Base-by-base conservation (phyloP, 768 basidiomycete genomes). In the Harrya chromipes region DNA sequence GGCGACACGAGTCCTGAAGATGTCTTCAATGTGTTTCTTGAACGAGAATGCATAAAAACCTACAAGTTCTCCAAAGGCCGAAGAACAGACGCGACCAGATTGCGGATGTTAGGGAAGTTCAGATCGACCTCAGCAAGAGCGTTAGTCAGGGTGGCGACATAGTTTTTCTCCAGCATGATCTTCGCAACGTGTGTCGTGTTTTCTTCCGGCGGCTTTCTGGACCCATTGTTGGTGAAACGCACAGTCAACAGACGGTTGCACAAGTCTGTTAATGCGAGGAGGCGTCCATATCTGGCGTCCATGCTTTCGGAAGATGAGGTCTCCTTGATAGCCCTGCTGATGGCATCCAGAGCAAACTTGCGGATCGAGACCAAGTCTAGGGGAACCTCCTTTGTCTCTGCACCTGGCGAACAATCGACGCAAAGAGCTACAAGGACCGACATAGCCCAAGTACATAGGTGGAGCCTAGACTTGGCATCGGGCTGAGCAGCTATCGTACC, bases 141-240 rank as follows among this genome's bases (percentile, higher is more conserved):
- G 37, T 76, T 86, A 0, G 97, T 97, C 31, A 99, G 73, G 1
- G 86, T 84, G 4, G 87, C 79, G 14, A 97, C 97, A 55, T 91
- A 94, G 63, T 90, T 90, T 74, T 97, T 97, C 76, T 99, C 97
- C 43, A 99, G 71, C 97, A 99, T 99, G 54, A 94, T 80, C 72
- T 97, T 97, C 19, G 95, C 93, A 45, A 98, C 80, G 53, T 97
- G 94, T 8, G 94, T 86, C 4, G 87, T 86, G n/a, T 78, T 78
- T 43, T 93, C 95, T 49, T 78, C 75, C 35, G 76, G 73, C 55
- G 78, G 82, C 39, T 83, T 74, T 50, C 72, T 73, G 31, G 72
- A 66, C 6, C 72, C 72, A 51, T 58, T 67, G 60, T 80, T 67
- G 61, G 78, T 85, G 67, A 87, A 83, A 24, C 87, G 82, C 20